A percentile compares a stretch with the other conserved stretches of the same genome.
Conservation (phyloP, 345 rosid species). For the Salix caprea region DNA sequence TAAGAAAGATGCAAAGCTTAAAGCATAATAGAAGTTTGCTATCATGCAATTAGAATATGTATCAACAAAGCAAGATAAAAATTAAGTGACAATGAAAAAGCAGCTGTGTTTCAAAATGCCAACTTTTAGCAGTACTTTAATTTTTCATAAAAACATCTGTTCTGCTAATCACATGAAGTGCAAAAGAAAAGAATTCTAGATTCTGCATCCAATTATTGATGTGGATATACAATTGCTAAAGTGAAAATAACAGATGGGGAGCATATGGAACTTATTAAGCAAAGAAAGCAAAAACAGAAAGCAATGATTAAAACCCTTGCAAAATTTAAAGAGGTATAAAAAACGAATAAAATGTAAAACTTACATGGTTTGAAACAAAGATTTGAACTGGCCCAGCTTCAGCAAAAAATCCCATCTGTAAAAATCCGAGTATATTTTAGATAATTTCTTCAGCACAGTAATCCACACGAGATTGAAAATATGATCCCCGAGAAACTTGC, state of each 20-base stretch:
- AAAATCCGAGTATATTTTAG: neutral
- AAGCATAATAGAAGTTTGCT: neutral
- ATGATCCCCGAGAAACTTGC: neutral
- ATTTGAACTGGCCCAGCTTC: slow-evolving; percentile 98
- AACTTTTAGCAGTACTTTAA: neutral
- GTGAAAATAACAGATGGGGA: neutral
- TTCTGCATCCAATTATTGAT: neutral
- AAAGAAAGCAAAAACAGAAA: neutral
- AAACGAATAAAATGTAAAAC: slow-evolving; percentile 16
- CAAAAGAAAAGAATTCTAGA: neutral
- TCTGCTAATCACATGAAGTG: neutral
- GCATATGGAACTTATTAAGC: neutral
- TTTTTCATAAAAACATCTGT: neutral
- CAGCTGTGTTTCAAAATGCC: neutral
- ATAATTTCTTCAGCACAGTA: neutral
- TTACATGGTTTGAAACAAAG: slow-evolving; percentile 90
- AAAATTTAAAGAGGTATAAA: neutral
- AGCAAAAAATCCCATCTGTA: slow-evolving; percentile 93
- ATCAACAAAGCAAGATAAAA: neutral
- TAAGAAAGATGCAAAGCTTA: neutral
- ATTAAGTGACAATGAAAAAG: neutral
- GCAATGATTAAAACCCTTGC: neutral
- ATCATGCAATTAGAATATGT: neutral
- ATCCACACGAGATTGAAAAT: neutral
- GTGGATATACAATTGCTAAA: neutral